Percentiles rank a stretch among this genome's conserved stretches.
phyloP scores from a whole-genome alignment of 73 alveolate genomes.

The Breviolum minutum region DNA sequence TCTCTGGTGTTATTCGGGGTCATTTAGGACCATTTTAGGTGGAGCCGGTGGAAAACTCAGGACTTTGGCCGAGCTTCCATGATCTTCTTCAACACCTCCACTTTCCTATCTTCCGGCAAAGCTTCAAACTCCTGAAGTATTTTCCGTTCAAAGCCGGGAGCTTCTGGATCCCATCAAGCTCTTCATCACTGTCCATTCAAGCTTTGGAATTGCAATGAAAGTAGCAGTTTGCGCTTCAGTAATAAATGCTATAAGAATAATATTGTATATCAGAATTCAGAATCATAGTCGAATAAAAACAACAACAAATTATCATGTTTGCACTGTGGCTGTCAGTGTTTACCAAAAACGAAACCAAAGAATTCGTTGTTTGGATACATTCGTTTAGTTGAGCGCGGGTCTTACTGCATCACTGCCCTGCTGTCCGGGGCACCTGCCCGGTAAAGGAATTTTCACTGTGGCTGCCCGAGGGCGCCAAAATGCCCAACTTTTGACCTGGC shows the following conservation, averaged over 20 bases:
- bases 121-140: slow-evolving; percentile 65
- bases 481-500: slow-evolving; percentile 66
- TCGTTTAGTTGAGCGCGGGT: no score
- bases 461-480: slow-evolving; percentile 87
- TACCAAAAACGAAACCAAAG: no score
- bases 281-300: no score
- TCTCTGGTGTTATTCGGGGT: no score
- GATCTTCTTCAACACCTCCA: slow-evolving; percentile 69
- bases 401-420: not conserved
- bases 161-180: not conserved
- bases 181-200: not conserved
- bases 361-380: no score
- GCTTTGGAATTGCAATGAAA: no score
- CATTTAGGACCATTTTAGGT: no score
- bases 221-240: no score
- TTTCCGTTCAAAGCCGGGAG: not conserved
- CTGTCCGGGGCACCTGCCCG: slow-evolving; percentile 1
- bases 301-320: no score
- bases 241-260: no score
- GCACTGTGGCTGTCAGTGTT: no score
- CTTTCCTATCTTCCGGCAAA: slow-evolving; percentile 70
- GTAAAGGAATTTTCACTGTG: slow-evolving; percentile 94
- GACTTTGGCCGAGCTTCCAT: slow-evolving; percentile 5
- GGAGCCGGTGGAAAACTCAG: not conserved
- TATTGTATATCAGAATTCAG: no score